Evolutionary conservation across 495 filamentous ascomycete genomes (phyloP).

Genomic region (Talaromyces trachyspermus): DNA sequence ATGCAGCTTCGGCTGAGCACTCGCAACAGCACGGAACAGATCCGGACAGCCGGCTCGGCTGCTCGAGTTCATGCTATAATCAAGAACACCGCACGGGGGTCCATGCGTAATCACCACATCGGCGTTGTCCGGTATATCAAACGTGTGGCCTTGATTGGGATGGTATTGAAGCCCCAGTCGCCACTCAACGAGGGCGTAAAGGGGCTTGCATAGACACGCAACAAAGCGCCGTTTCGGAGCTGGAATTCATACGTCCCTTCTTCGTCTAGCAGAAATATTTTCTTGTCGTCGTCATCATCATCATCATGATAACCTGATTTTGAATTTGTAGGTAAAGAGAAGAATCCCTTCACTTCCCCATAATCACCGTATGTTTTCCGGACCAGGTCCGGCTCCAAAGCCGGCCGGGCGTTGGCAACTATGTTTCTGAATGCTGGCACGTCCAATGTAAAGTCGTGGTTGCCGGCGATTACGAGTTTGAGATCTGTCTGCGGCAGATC

Average conservation of each 20-base stretch:
- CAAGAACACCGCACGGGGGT: constrained; percentile 51
- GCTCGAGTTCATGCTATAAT: constrained; percentile 24
- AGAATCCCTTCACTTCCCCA: constrained; percentile 16
- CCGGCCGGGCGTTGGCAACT: constrained; percentile 17
- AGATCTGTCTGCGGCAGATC: constrained; percentile 55
- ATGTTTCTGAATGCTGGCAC: constrained; percentile 23
- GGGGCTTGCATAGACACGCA: constrained; percentile 60
- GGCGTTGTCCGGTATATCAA: constrained; percentile 32
- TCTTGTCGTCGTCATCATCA: too few relatives aligned
- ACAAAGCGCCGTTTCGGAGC: constrained; percentile 47
- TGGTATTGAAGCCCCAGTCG: constrained; percentile 52
- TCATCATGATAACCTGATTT: constrained; percentile 39
- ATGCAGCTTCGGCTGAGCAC: constrained; percentile 49
- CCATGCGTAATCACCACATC: constrained; percentile 66
- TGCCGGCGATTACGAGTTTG: constrained; percentile 68
- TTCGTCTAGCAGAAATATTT: too few relatives aligned
- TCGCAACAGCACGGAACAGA: constrained; percentile 49
- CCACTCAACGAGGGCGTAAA: constrained; percentile 48
- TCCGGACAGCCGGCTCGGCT: constrained; percentile 46
- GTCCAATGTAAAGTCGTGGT: constrained; percentile 64
- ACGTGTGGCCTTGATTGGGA: constrained; percentile 36
- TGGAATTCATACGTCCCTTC: constrained; percentile 52
- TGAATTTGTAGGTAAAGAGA: constrained; percentile 28
- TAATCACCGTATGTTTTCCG: constrained; percentile 22
- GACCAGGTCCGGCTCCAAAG: constrained; percentile 20